Evolutionary conservation across 441 rosid species (phyloP).

Genomic region (Oxalis stricta): DNA sequence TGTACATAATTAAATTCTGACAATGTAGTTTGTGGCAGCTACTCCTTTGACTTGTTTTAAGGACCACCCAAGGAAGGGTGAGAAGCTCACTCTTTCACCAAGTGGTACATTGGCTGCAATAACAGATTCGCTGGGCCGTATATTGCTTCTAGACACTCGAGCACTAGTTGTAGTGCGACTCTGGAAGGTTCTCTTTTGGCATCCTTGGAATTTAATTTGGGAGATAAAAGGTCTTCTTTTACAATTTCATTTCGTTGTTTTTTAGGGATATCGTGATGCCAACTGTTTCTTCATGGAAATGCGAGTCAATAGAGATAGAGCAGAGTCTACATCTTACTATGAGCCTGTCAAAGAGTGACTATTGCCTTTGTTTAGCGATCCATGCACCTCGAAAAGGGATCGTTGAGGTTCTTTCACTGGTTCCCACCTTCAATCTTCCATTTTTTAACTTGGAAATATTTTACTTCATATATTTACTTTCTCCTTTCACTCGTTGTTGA

Average conservation of each 20-base stretch:
- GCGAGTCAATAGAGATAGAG: slow-evolving; percentile 46
- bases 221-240: background rate
- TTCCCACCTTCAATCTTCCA: background rate
- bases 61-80: slow-evolving; percentile 93
- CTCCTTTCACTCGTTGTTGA: slow-evolving; percentile 7
- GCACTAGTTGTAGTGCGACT: slow-evolving; percentile 88
- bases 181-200: slow-evolving; percentile 60
- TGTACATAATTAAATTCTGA: no score
- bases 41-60: slow-evolving; percentile 87
- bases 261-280: slow-evolving; percentile 95
- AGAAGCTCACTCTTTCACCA: slow-evolving; percentile 80
- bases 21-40: slow-evolving; percentile 35
- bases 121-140: slow-evolving; percentile 94
- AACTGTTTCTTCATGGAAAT: slow-evolving; percentile 87
- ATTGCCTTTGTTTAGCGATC: slow-evolving; percentile 86
- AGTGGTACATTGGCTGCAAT: slow-evolving; percentile 97
- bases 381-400: slow-evolving; percentile 96
- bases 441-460: background rate
- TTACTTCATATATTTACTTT: background rate
- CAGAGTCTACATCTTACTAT: slow-evolving; percentile 30
- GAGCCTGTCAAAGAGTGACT: slow-evolving; percentile 66
- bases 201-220: background rate
- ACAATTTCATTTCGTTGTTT: slow-evolving; percentile 3
- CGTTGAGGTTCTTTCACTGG: slow-evolving; percentile 40
- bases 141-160: slow-evolving; percentile 83